phyloP scores from a whole-genome alignment of 208 protist species.

The Phytomonas sp. region DNA sequence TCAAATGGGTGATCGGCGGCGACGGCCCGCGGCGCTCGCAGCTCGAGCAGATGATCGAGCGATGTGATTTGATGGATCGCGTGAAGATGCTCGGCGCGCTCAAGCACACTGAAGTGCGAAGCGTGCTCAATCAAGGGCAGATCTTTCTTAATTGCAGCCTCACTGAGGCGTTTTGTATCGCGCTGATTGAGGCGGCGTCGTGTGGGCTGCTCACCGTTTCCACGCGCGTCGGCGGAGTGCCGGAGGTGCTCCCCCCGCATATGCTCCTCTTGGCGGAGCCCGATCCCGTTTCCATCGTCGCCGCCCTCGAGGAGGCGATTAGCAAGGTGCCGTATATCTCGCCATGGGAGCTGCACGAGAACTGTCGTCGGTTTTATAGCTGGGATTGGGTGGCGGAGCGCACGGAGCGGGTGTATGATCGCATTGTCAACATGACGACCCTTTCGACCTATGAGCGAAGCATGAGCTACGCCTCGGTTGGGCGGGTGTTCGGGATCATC shows the following conservation, averaged over 20 bases:
- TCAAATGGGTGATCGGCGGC: slow-evolving; percentile 95
- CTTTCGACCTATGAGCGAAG: slow-evolving; percentile 78
- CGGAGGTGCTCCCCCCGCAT: slow-evolving; percentile 94
- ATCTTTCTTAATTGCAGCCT: slow-evolving; percentile 98
- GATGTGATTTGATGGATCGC: slow-evolving; percentile 93
- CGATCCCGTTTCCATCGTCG: slow-evolving; percentile 66
- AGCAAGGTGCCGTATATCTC: slow-evolving; percentile 56
- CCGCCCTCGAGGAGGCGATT: slow-evolving; percentile 69
- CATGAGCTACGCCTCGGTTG: slow-evolving; percentile 82
- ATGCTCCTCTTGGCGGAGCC: slow-evolving; percentile 92
- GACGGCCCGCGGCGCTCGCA: slow-evolving; percentile 94
- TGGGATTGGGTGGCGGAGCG: slow-evolving; percentile 92
- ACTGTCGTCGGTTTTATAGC: slow-evolving; percentile 90
- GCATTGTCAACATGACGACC: slow-evolving; percentile 40
- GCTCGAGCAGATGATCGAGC: slow-evolving; percentile 96
- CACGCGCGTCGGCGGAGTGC: slow-evolving; percentile 97
- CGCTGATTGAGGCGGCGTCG: slow-evolving; percentile 95
- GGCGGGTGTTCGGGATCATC: slow-evolving; percentile 83
- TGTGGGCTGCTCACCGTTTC: slow-evolving; percentile 93
- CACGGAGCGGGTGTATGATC: slow-evolving; percentile 94
- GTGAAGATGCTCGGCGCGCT: slow-evolving; percentile 95
- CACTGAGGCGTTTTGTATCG: slow-evolving; percentile 99
- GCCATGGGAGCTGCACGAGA: slow-evolving; percentile 84
- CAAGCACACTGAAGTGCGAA: slow-evolving; percentile 83
- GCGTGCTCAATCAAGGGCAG: slow-evolving; percentile 92